Evolutionary conservation across 192 early-diverging fungal genomes (phyloP).

Genomic region (Umbelopsis isabellina): DNA sequence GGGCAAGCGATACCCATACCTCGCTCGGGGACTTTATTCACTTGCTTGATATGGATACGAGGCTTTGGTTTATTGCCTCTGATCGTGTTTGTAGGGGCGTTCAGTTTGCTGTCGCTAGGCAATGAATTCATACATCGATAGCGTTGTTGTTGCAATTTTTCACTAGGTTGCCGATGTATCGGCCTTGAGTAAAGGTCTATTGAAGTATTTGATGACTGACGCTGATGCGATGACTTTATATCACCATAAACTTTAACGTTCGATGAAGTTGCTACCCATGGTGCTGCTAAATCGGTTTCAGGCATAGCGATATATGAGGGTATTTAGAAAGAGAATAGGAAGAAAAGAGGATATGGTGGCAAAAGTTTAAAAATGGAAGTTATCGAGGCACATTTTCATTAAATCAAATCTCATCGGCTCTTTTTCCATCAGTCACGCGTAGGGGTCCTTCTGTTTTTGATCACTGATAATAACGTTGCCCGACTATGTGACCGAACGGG

Average conservation of each 20-base stretch:
- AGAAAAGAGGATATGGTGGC: not conserved
- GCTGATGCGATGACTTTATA: not conserved
- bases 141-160: not conserved
- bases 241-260: conserved; percentile 2
- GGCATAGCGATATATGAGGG: not conserved
- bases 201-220: not conserved
- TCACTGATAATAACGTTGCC: conserved; percentile 11
- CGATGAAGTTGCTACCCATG: not conserved
- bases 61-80: conserved; percentile 3
- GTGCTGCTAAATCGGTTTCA: not conserved
- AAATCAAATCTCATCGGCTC: conserved; percentile 4
- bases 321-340: not conserved
- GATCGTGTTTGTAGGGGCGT: not conserved
- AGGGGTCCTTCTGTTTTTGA: conserved; percentile 21
- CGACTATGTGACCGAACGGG: not conserved
- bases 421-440: conserved; percentile 2
- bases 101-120: not conserved
- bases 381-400: not conserved
- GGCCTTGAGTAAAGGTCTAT: not conserved
- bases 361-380: not conserved
- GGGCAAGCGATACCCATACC: not conserved
- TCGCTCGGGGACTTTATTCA: not conserved
- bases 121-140: not conserved
- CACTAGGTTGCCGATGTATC: conserved; percentile 4
- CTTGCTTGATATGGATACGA: not conserved